Evolutionary conservation across 208 protist species (phyloP).

Genomic region (Porcisia hertigi): DNA sequence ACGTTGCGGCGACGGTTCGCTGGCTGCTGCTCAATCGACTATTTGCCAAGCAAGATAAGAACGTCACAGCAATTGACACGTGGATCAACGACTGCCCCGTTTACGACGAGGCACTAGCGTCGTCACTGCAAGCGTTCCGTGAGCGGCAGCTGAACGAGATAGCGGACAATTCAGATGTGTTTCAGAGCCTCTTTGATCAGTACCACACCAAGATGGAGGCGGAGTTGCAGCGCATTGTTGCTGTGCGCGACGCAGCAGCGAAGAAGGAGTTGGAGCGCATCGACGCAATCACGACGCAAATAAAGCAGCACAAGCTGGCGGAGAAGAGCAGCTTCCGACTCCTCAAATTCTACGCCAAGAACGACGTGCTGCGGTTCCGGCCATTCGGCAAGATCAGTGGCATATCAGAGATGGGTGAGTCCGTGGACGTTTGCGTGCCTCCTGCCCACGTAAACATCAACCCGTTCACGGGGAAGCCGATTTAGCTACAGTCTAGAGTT

Average conservation of each 20-base stretch:
- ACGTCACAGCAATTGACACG: constrained; percentile 55
- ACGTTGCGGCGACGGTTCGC: constrained; percentile 44
- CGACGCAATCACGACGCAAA: constrained; percentile 41
- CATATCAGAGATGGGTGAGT: constrained; percentile 85
- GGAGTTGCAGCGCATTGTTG: constrained; percentile 74
- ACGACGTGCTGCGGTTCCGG: constrained; percentile 75
- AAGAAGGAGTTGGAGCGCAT: constrained; percentile 59
- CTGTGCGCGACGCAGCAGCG: constrained; percentile 45
- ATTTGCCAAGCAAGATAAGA: constrained; percentile 68
- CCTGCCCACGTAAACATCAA: constrained; percentile 83
- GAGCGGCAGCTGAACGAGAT: constrained; percentile 55
- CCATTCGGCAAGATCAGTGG: constrained; percentile 88
- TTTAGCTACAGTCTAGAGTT: constrained; percentile 1
- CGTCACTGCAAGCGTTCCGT: constrained; percentile 77
- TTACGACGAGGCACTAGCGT: constrained; percentile 62
- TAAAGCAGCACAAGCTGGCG: constrained; percentile 66
- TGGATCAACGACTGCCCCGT: constrained; percentile 82
- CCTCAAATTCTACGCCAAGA: constrained; percentile 89
- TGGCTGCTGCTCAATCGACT: constrained; percentile 66
- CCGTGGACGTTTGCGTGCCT: constrained; percentile 76
- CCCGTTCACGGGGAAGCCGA: constrained; percentile 58
- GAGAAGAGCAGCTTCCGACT: constrained; percentile 79
- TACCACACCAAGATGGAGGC: constrained; percentile 49
- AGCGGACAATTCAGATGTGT: constrained; percentile 60
- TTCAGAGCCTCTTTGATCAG: constrained; percentile 46